Evolutionary conservation across 2,329 filamentous ascomycete genomes (phyloP).

Genomic region (Aspergillus uvarum): DNA sequence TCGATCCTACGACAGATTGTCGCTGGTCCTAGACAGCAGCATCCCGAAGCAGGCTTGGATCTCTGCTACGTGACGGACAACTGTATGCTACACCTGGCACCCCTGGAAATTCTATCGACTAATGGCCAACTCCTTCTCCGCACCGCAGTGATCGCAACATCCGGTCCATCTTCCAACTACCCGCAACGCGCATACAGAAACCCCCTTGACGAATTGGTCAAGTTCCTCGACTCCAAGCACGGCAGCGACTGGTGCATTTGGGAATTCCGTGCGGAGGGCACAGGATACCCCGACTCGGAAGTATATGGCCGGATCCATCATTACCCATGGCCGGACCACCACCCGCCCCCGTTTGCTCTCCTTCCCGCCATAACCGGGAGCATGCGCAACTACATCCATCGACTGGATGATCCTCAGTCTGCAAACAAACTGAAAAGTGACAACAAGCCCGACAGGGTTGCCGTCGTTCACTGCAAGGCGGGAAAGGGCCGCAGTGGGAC

Average conservation of each 20-base stretch:
- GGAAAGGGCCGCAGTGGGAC: slow-evolving; percentile 93
- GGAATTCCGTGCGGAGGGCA: slow-evolving; percentile 96
- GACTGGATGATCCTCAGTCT: slow-evolving; percentile 27
- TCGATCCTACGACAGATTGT: slow-evolving; percentile 87
- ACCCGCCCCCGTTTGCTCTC: slow-evolving; percentile 87
- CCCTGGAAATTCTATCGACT: neutral
- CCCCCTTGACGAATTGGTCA: slow-evolving; percentile 80
- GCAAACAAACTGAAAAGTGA: neutral
- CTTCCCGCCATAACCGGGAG: slow-evolving; percentile 86
- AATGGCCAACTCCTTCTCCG: neutral
- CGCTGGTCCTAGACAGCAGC: slow-evolving; percentile 77
- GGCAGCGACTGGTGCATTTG: slow-evolving; percentile 86
- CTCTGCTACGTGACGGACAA: slow-evolving; percentile 92
- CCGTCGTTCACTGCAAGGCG: slow-evolving; percentile 94
- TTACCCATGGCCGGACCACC: slow-evolving; percentile 96
- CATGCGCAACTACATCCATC: slow-evolving; percentile 83
- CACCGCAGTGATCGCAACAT: slow-evolving; percentile 63
- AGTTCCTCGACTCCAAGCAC: slow-evolving; percentile 84
- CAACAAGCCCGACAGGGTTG: slow-evolving; percentile 54
- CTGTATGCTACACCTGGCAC: slow-evolving; percentile 40
- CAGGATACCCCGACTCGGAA: slow-evolving; percentile 87
- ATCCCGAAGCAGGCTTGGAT: slow-evolving; percentile 85
- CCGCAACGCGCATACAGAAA: slow-evolving; percentile 93
- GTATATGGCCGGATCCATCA: slow-evolving; percentile 84
- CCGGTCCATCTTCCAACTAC: slow-evolving; percentile 84